A percentile compares a stretch with the other conserved stretches of the same genome.
Conservation (phyloP, 192 early-diverging fungal genomes). For the Coemansia sp. region DNA sequence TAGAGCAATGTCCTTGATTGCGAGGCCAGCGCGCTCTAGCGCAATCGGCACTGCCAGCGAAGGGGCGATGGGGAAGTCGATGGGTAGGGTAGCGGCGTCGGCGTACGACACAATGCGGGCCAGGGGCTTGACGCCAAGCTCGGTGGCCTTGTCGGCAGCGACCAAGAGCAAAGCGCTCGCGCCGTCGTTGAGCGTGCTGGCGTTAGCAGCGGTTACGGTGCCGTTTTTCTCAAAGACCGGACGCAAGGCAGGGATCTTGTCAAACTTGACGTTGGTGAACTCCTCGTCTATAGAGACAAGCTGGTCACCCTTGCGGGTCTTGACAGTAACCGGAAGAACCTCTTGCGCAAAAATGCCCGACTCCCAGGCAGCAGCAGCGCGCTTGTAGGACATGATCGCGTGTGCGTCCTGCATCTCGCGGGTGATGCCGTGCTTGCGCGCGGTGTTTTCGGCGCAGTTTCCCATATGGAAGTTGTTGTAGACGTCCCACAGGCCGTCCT, state of each 20-base stretch:
- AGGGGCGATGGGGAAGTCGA: conserved; percentile 96
- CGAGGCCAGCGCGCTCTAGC: conserved; percentile 79
- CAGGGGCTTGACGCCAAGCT: conserved; percentile 78
- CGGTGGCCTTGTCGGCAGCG: conserved; percentile 71
- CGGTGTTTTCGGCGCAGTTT: conserved; percentile 83
- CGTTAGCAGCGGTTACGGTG: conserved; percentile 94
- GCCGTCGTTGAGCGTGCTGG: conserved; percentile 94
- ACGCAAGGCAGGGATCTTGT: conserved; percentile 76
- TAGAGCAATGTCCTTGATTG: conserved; percentile 81
- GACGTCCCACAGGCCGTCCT: conserved; percentile 95
- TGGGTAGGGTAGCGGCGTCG: conserved; percentile 86
- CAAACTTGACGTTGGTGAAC: conserved; percentile 90
- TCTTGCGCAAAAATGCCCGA: conserved; percentile 79
- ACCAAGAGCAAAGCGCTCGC: conserved; percentile 89
- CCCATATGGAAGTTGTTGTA: conserved; percentile 89
- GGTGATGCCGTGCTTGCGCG: conserved; percentile 79
- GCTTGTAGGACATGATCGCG: conserved; percentile 83
- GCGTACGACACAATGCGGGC: conserved; percentile 85
- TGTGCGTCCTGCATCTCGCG: conserved; percentile 90
- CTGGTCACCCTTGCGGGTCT: conserved; percentile 79
- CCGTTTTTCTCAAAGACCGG: conserved; percentile 87
- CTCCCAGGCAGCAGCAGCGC: conserved; percentile 86
- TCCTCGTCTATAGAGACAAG: conserved; percentile 87
- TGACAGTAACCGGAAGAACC: conserved; percentile 81
- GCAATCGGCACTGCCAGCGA: conserved; percentile 90